phyloP scores from a whole-genome alignment of 2,329 filamentous ascomycete genomes.

The Pseudogymnoascus sp. region DNA sequence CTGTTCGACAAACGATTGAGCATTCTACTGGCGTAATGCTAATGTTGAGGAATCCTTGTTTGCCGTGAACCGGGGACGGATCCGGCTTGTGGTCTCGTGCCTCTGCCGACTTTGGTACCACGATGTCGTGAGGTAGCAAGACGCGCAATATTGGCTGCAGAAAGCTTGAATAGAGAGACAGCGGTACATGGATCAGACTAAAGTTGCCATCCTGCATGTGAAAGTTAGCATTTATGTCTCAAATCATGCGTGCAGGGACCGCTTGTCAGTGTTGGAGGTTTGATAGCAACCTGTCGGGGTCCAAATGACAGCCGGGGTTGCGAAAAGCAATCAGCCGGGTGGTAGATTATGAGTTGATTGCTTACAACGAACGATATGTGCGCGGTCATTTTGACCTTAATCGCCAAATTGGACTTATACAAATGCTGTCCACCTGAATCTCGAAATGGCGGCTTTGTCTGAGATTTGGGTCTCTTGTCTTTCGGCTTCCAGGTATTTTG shows the following conservation, averaged over 20 bases:
- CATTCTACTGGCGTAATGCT: conserved; percentile 88
- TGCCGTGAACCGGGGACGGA: conserved; percentile 36
- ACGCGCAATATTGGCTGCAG: conserved; percentile 81
- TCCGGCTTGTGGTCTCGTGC: conserved; percentile 22
- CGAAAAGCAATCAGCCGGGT: not conserved
- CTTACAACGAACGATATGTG: conserved; percentile 2
- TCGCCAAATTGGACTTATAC: not conserved
- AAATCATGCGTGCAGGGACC: conserved; percentile 12
- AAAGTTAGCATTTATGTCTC: conserved; percentile 14
- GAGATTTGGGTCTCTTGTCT: not conserved
- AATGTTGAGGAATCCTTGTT: conserved; percentile 83
- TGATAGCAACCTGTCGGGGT: not conserved
- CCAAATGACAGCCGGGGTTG: not conserved
- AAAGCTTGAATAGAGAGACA: conserved; percentile 68
- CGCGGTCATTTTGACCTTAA: not conserved
- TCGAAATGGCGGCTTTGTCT: not conserved
- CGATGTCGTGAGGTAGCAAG: conserved; percentile 54
- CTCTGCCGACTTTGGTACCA: not conserved
- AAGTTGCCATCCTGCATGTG: conserved; percentile 67
- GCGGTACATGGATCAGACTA: conserved; percentile 82
- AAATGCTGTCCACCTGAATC: not conserved
- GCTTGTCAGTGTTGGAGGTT: not conserved
- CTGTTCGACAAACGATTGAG: conserved; percentile 78
- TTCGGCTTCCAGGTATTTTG: not conserved
- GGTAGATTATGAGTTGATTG: not conserved